Evolutionary conservation across 2,329 filamentous ascomycete species (phyloP).

Genomic region (Aspergillus novoparasiticus): DNA sequence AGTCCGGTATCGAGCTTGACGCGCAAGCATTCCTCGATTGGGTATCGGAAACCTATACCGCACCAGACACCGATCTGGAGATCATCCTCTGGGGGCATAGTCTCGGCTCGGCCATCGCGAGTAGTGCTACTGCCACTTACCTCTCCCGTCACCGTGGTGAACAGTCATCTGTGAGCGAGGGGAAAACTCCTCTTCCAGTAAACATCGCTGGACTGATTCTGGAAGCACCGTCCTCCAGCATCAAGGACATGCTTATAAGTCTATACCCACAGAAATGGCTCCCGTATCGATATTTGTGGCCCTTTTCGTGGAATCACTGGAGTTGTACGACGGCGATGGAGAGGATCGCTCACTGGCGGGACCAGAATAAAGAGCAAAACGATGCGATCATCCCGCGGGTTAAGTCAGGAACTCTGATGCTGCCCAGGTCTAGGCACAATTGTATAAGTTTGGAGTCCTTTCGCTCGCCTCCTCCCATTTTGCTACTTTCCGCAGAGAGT

Average conservation of each 20-base stretch:
- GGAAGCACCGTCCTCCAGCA: conserved; percentile 75
- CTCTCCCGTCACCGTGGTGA: conserved; percentile 23
- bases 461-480: conserved; percentile 29
- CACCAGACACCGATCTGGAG: conserved; percentile 23
- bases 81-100: conserved; percentile 77
- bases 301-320: conserved; percentile 68
- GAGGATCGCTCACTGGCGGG: conserved; percentile 35
- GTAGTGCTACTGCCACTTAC: conserved; percentile 57
- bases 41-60: conserved; percentile 52
- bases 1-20: conserved; percentile 70
- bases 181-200: too few species aligned
- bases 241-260: conserved; percentile 69
- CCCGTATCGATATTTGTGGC: conserved; percentile 73
- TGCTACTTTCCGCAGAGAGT: conserved; percentile 45
- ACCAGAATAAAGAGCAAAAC: conserved; percentile 9
- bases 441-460: not conserved
- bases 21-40: conserved; percentile 66
- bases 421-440: not conserved
- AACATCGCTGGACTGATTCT: conserved; percentile 59
- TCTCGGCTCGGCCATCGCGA: conserved; percentile 72
- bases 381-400: not conserved
- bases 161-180: too few species aligned
- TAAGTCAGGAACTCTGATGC: not conserved
- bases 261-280: conserved; percentile 80
- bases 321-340: conserved; percentile 48